A percentile compares a stretch with the other conserved stretches of the same genome.
These are phyloP conservation scores for Beta macrorhiza DNA, from an alignment of 179 eudicot species.

Conservation along the genomic window DNA sequence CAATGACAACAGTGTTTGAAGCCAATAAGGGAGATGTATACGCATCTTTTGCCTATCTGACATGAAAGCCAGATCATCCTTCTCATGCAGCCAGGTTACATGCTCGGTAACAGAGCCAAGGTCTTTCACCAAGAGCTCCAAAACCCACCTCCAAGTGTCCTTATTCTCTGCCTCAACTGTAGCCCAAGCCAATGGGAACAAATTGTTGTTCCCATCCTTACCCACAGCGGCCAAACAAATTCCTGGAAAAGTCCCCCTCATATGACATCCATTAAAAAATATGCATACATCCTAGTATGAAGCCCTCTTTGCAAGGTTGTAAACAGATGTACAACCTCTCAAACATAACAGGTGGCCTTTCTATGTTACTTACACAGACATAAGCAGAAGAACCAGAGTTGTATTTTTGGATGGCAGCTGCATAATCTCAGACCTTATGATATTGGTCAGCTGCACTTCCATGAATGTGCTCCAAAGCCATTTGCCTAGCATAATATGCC, in stretches of 20 bases:
- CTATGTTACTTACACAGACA: neutral
- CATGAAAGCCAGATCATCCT: conserved; percentile 6
- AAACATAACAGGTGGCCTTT: neutral
- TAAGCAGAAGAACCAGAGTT: neutral
- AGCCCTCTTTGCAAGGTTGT: conserved; percentile 1
- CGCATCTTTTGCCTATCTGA: conserved; percentile 11
- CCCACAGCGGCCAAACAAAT: neutral
- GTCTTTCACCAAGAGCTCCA: neutral
- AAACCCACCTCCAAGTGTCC: conserved; percentile 1
- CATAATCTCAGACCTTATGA: neutral
- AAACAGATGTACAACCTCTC: neutral
- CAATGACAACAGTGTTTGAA: neutral
- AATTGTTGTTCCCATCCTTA: conserved; percentile 15
- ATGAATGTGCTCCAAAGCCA: too few species aligned
- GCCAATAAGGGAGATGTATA: neutral
- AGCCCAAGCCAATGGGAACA: neutral
- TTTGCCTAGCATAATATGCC: too few species aligned
- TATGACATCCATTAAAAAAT: conserved; percentile 9
- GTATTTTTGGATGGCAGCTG: neutral
- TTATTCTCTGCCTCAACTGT: conserved; percentile 1
- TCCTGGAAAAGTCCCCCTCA: neutral
- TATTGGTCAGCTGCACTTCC: neutral
- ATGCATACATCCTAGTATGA: too few species aligned
- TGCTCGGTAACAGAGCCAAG: neutral
- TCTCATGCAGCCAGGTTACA: neutral